phyloP scores from a whole-genome alignment of 1,284 basidiomycete genomes.

The Irpex sp. region DNA sequence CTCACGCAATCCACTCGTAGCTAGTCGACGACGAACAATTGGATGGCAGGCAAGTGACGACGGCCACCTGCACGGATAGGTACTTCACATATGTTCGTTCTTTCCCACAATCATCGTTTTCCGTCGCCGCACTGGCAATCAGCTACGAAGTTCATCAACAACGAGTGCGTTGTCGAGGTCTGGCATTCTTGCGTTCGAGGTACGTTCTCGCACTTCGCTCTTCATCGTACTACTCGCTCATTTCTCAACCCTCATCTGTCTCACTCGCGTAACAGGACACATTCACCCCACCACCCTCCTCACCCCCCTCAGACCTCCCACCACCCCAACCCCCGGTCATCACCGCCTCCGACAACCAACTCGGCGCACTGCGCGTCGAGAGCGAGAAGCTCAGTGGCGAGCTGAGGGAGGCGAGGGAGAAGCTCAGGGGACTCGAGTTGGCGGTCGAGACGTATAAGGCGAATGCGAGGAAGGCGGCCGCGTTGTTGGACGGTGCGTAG shows the following conservation, averaged over 20 bases:
- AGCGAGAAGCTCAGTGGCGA: conserved; percentile 61
- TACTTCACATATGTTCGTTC: too few relatives aligned
- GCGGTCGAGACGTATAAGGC: conserved; percentile 76
- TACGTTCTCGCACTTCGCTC: background rate
- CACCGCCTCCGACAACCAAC: conserved; percentile 15
- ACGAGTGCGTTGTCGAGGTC: conserved; percentile 10
- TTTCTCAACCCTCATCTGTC: background rate
- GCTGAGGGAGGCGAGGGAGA: conserved; percentile 71
- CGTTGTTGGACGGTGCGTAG: conserved; percentile 21
- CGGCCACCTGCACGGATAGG: too few relatives aligned
- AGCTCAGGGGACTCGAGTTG: conserved; percentile 78
- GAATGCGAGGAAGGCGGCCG: conserved; percentile 67
- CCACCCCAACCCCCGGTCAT: background rate
- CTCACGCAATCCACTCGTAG: too few relatives aligned
- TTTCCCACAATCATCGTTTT: too few relatives aligned
- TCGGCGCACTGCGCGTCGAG: conserved; percentile 43
- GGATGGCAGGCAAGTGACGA: too few relatives aligned
- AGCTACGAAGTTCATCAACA: too few relatives aligned
- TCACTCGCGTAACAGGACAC: background rate
- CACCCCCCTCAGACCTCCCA: background rate
- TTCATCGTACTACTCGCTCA: background rate
- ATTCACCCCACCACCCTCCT: background rate
- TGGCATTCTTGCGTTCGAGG: conserved; percentile 5
- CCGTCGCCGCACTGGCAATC: too few relatives aligned
- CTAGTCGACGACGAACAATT: too few relatives aligned